A percentile compares a stretch with the other conserved stretches of the same genome.
Conservation (phyloP, 805 yeast genomes). For the Metschnikowia cerradonensis region DNA sequence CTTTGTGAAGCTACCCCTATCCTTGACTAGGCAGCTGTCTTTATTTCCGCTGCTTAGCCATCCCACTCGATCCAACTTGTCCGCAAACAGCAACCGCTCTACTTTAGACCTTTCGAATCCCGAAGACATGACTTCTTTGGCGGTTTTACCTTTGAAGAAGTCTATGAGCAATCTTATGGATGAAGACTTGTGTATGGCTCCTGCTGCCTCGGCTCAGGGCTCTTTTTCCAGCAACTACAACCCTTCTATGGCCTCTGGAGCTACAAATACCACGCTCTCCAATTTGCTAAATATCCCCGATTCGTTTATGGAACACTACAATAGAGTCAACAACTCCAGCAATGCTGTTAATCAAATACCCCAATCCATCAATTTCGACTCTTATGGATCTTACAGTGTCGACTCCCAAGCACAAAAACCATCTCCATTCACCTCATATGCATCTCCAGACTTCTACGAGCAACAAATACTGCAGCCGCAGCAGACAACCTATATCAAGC, state of each 20-base stretch:
- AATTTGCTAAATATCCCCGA: slow-evolving; percentile 30
- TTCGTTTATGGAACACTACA: slow-evolving; percentile 25
- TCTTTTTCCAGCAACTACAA: slow-evolving; percentile 4
- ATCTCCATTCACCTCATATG: slow-evolving; percentile 38
- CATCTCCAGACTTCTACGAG: slow-evolving; percentile 29
- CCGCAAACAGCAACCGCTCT: neutral
- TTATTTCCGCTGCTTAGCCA: neutral
- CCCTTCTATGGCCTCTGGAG: slow-evolving; percentile 10
- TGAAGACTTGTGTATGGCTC: slow-evolving; percentile 49
- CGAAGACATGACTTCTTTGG: slow-evolving; percentile 43
- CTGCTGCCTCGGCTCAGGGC: slow-evolving; percentile 8
- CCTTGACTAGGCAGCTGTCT: neutral
- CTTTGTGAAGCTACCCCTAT: neutral
- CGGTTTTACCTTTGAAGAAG: slow-evolving; percentile 50
- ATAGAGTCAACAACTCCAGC: slow-evolving; percentile 15
- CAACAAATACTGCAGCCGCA: slow-evolving; percentile 7
- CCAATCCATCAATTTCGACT: slow-evolving; percentile 6
- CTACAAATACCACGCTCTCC: slow-evolving; percentile 12
- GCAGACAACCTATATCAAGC: slow-evolving; percentile 10
- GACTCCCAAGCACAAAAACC: slow-evolving; percentile 11
- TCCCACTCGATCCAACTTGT: neutral
- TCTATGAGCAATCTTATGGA: slow-evolving; percentile 57
- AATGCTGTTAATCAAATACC: slow-evolving; percentile 13
- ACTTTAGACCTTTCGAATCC: neutral
- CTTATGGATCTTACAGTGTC: slow-evolving; percentile 12